Evolutionary conservation across 495 filamentous ascomycete genomes (phyloP), one percentile per base, ranked within the genome.

Genomic region (Parmelia sp.): DNA sequence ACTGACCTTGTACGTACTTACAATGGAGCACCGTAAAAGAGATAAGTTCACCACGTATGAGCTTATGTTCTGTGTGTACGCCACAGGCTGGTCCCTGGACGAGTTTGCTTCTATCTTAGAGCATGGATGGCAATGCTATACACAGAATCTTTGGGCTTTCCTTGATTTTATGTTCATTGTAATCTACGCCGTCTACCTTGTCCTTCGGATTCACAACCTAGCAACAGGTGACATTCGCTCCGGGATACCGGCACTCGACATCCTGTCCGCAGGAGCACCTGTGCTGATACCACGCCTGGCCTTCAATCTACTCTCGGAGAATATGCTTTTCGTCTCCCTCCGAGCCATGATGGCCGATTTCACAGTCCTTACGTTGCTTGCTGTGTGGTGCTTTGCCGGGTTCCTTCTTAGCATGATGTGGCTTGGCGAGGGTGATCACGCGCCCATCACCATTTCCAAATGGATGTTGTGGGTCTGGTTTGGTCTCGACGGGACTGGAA

Each of bases 391-490:
- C 70, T 90, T 90, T 69, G 79, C 78, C 40, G 88, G 88, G 37
- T 90, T 90, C 71, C 74, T 90, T 47, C 73, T 90, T 27, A 85
- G 86, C n/a, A 80, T 90, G 74, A 69, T 79, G 11, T 90, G 88
- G 88, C 83, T 90, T 3, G 71, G 76, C 65, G 62, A 74, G 5
- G 71, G 71, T 25, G 73, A 74, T 21, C 82, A 84, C 42, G 66
- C 73, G 45, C 56, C 76, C 58, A 72, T 82, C 27, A 87, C 81
- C 1, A 88, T 90, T 62, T 80, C 82, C 47, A 89, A 89, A 71
- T 90, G 88, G 88, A 90, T 90, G 88, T 79, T 90, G 1, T 90
- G 86, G 79, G 88, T 90, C 61, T 90, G 88, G 88, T 90, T 90
- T 65, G 88, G 88, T 0, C 78, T 90, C 17, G 88, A 90, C 63